Evolutionary conservation across 2,329 filamentous ascomycete species (phyloP), one percentile per base, ranked within the genome.

Genomic region (Ceratocystis cacaofunesta): DNA sequence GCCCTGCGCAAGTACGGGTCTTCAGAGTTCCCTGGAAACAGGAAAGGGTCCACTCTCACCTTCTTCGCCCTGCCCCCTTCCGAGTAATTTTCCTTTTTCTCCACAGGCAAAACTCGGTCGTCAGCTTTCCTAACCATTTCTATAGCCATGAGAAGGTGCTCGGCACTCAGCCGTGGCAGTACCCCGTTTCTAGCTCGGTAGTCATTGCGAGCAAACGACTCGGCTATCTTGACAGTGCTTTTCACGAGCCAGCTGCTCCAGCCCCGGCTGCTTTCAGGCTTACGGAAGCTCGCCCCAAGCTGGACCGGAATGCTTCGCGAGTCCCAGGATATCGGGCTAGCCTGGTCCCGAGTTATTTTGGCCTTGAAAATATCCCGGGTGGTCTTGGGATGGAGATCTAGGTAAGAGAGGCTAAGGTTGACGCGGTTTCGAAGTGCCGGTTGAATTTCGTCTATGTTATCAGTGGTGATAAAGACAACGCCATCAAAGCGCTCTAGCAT

Each of bases 211-310:
- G 76, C 76, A 0, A 78, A 69, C 50, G 73, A 73, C 1, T 74
- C 73, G 0, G 75, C 74, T 5, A 70, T 74, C 68, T 74, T 73
- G 69, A 75, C 75, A 1, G 73, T 74, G 19, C 72, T 75, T 52
- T 74, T 72, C 57, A 76, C 76, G 65, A 76, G 75, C 12, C 75
- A 71, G 6, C 75, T 75, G 58, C 75, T 76, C 74, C 74, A 76
- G 66, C 70, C 71, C 10, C 8, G 7, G 2, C n/a, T 19, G n/a
- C 22, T 3, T 6, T 48, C 19, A 6, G 46, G 46, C 19, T n/a
- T n/a, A 19, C 10, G 17, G 46, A 48, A 48, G 19, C n/a, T 48
- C 17, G 1, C 17, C 17, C 7, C 19, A 19, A 48, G 17, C 6
- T n/a, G 17, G 46, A 19, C n/a, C 46, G 19, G 17, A 19, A 48